Conservation (phyloP, 148 eudicot genomes). For the Arbutus unedo region DNA sequence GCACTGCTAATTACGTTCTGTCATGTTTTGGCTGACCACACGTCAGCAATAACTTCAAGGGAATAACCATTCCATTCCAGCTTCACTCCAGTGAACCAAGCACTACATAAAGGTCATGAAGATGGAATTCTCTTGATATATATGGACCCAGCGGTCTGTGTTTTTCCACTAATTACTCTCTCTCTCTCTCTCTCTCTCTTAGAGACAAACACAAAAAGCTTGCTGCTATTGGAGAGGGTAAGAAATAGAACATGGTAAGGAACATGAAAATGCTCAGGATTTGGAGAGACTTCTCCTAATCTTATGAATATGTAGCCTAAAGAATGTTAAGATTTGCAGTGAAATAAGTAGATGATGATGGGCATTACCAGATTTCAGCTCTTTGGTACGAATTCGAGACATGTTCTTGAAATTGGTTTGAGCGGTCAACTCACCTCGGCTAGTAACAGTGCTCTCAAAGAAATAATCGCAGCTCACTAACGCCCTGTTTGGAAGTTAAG, state of each 20-base stretch:
- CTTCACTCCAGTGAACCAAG: neutral
- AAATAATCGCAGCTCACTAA: too few species aligned
- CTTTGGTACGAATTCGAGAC: neutral
- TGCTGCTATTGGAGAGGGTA: too few species aligned
- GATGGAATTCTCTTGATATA: neutral
- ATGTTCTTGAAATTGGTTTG: neutral
- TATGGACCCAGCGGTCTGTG: neutral
- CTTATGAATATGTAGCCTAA: neutral
- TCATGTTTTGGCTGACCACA: neutral
- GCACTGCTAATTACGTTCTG: neutral
- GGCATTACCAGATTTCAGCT: conserved; percentile 1
- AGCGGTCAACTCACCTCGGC: neutral
- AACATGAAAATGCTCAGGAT: too few species aligned
- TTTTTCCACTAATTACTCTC: conserved; percentile 43
- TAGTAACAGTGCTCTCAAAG: neutral
- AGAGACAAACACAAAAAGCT: neutral
- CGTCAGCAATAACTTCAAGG: neutral
- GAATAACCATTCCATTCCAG: neutral
- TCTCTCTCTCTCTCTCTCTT: neutral
- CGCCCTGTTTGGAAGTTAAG: too few species aligned
- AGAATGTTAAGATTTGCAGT: neutral
- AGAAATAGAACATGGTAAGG: too few species aligned
- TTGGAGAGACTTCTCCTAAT: neutral
- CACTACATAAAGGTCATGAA: neutral
- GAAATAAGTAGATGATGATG: neutral